phyloP scores from a whole-genome alignment of 352 stramenopile genomes.

The Poterioochromonas sp. region DNA sequence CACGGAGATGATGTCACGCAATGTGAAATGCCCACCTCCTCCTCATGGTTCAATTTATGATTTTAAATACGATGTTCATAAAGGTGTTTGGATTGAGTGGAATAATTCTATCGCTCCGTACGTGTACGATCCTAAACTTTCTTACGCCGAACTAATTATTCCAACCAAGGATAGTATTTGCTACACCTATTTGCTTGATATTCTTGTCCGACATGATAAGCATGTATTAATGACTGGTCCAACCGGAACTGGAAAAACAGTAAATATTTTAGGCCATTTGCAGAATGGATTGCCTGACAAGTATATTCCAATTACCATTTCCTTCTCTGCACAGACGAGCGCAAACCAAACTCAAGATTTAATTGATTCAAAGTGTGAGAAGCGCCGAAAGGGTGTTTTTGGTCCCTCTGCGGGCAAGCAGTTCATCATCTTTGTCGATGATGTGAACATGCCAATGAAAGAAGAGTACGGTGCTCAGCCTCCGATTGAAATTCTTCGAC shows the following conservation, averaged over 20 bases:
- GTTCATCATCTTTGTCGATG: constrained; percentile 84
- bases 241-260: constrained; percentile 85
- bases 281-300: constrained; percentile 70
- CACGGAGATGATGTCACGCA: constrained; percentile 55
- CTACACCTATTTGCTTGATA: constrained; percentile 78
- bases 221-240: constrained; percentile 83
- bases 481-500: constrained; percentile 81
- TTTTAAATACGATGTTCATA: constrained; percentile 70
- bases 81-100: constrained; percentile 72
- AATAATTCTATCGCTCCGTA: constrained; percentile 73
- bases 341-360: constrained; percentile 80
- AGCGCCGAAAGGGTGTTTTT: constrained; percentile 79
- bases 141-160: constrained; percentile 80
- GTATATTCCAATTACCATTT: constrained; percentile 76
- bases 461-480: constrained; percentile 83
- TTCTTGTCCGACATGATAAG: constrained; percentile 62
- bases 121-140: constrained; percentile 54
- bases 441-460: constrained; percentile 86
- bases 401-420: constrained; percentile 76
- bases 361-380: constrained; percentile 84
- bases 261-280: constrained; percentile 82
- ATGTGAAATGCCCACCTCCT: constrained; percentile 53
- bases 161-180: constrained; percentile 81
- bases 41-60: constrained; percentile 67
- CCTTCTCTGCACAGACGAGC: constrained; percentile 78